phyloP scores from a whole-genome alignment of 108 stramenopile genomes.

The Conticribra weissflogii region DNA sequence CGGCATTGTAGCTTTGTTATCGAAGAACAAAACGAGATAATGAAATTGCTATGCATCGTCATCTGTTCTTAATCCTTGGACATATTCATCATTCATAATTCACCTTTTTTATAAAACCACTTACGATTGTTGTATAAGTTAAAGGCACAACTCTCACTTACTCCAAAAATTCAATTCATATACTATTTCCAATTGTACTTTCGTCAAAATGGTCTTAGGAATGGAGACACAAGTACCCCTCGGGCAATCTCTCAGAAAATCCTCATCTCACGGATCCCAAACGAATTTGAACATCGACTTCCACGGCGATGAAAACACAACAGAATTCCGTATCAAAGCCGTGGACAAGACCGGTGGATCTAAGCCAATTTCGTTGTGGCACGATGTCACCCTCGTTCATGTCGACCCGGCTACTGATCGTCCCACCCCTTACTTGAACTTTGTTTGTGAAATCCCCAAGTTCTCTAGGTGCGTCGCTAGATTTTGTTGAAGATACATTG shows the following conservation, averaged over 20 bases:
- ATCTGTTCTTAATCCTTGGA: too few relatives aligned
- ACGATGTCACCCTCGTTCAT: conserved; percentile 85
- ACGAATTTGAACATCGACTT: conserved; percentile 56
- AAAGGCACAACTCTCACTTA: too few relatives aligned
- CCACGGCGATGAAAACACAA: conserved; percentile 74
- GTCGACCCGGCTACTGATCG: conserved; percentile 69
- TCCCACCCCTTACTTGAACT: conserved; percentile 83
- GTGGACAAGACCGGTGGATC: conserved; percentile 48
- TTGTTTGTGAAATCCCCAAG: conserved; percentile 97
- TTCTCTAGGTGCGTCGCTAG: conserved; percentile 78
- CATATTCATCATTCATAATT: too few relatives aligned
- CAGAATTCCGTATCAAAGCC: conserved; percentile 85
- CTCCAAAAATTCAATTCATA: too few relatives aligned
- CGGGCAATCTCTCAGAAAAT: conserved; percentile 33
- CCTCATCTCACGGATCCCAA: conserved; percentile 56
- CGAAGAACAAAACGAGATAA: too few relatives aligned
- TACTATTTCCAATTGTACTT: not conserved
- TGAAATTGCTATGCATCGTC: too few relatives aligned
- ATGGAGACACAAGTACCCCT: conserved; percentile 42
- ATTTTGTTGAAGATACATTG: too few relatives aligned
- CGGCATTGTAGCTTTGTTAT: too few relatives aligned
- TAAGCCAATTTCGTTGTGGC: conserved; percentile 88
- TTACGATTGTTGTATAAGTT: too few relatives aligned
- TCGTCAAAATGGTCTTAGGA: conserved; percentile 22
- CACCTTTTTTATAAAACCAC: too few relatives aligned